Evolutionary conservation across 352 stramenopile genomes (phyloP).

Genomic region (Phytophthora ramorum): DNA sequence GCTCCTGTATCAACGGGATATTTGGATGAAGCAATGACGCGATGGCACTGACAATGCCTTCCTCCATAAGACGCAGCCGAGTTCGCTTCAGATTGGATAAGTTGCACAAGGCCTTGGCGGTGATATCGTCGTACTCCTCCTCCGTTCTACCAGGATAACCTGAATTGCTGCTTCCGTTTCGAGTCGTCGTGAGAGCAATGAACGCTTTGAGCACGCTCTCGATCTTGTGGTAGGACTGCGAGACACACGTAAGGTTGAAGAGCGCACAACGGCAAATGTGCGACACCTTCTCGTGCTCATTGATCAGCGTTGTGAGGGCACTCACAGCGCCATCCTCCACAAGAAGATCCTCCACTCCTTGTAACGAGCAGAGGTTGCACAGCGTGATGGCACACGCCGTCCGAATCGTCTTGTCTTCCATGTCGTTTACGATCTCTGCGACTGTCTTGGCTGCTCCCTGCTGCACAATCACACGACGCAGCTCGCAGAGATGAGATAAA

Average conservation of each 20-base stretch:
- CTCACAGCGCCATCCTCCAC: slow-evolving; percentile 86
- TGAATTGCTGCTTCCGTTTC: slow-evolving; percentile 13
- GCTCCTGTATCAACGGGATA: slow-evolving; percentile 55
- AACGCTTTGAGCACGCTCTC: slow-evolving; percentile 85
- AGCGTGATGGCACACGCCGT: slow-evolving; percentile 87
- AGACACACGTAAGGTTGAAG: slow-evolving; percentile 92
- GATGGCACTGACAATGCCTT: slow-evolving; percentile 86
- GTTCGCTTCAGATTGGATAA: slow-evolving; percentile 88
- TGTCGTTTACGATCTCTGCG: slow-evolving; percentile 71
- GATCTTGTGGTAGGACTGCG: slow-evolving; percentile 87
- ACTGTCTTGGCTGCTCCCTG: slow-evolving; percentile 81
- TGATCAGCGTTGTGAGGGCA: slow-evolving; percentile 85
- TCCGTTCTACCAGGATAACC: slow-evolving; percentile 28
- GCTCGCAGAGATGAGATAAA: slow-evolving; percentile 71
- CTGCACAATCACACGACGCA: slow-evolving; percentile 66
- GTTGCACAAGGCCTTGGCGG: slow-evolving; percentile 88
- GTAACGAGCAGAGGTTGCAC: slow-evolving; percentile 86
- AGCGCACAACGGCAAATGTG: slow-evolving; percentile 76
- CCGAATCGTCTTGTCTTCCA: slow-evolving; percentile 66
- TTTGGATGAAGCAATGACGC: slow-evolving; percentile 60
- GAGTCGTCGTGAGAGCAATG: slow-evolving; percentile 64
- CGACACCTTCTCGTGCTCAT: slow-evolving; percentile 68
- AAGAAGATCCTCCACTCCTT: slow-evolving; percentile 77
- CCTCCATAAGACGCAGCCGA: slow-evolving; percentile 85
- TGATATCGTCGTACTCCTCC: slow-evolving; percentile 58